Base-by-base conservation (phyloP, 2,329 filamentous ascomycete species). In the Aureobasidium pullulans region DNA sequence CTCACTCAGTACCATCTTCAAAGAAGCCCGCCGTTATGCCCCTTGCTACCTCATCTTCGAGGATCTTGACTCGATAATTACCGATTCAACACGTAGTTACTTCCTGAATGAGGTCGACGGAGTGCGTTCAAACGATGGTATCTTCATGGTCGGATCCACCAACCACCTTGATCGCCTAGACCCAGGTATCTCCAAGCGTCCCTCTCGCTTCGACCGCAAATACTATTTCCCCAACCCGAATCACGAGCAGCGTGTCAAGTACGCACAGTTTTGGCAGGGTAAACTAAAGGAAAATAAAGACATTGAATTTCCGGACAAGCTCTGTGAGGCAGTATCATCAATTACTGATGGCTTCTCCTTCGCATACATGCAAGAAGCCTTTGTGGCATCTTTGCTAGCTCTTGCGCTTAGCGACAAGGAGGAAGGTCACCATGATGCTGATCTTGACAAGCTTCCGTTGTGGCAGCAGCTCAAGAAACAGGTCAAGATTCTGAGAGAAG, bases 321-420 rank as follows among this genome's bases (percentile, higher is more conserved):
- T 71, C 59, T 66, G 66, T 52, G 62, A 60, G 8, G 76, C 80
- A 34, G 79, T 87, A 61, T 83, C 84, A 2, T 74, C 76, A 5
- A 82, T 85, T 57, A 87, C 84, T 0, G 73, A 81, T 40, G 77
- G 78, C 10, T 87, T 87, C 69, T 84, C 81, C 67, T 87, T 87
- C 66, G 84, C 84, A 0, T 87, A 87, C 65, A 79, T 87, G 71
- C 84, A 87, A 66, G 85, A 87, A 68, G 83, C 83, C 0, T 88
- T 87, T 65, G 82, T 87, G 1, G 82, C 84, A 1, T 79, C 82
- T 1, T 68, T 87, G 49, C 72, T 87, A 29, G 78, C 80, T 2
- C 81, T 87, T 56, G 68, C 59, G 4, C 13, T 44, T 8, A 64
- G 69, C 39, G 65, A 66, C 13, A 67, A 69, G 43, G 64, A 66